Percentiles rank a stretch among this genome's conserved stretches.
These are phyloP conservation scores for Suhomyces emberorum DNA, from an alignment of 805 yeast genomes.

Conservation along the genomic window DNA sequence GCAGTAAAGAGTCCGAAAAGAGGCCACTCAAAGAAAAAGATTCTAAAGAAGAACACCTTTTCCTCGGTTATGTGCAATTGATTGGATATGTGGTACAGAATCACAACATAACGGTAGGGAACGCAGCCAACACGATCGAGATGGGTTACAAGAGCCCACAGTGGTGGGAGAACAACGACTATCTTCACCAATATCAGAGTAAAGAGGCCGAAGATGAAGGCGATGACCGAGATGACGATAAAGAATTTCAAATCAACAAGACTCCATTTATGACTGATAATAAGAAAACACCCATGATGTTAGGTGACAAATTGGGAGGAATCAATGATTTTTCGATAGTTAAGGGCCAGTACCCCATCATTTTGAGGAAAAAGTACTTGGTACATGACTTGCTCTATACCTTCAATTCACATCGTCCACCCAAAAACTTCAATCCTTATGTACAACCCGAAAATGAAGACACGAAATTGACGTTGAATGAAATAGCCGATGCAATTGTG, in stretches of 20 bases:
- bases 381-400: constrained; percentile 34
- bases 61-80: constrained; percentile 38
- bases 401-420: constrained; percentile 23
- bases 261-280: constrained; percentile 22
- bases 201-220: constrained; percentile 10
- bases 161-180: constrained; percentile 37
- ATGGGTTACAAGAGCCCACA: constrained; percentile 1
- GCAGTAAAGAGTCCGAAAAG: background rate
- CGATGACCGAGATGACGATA: constrained; percentile 17
- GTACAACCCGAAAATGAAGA: constrained; percentile 1
- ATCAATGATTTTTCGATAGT: constrained; percentile 29
- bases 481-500: constrained; percentile 28
- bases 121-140: constrained; percentile 7
- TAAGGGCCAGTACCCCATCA: constrained; percentile 8
- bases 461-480: constrained; percentile 16
- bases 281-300: constrained; percentile 15
- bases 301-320: constrained; percentile 37
- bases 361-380: constrained; percentile 19
- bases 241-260: constrained; percentile 18
- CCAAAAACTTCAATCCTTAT: constrained; percentile 1
- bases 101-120: constrained; percentile 26
- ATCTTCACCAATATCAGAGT: constrained; percentile 22
- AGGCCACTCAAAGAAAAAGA: background rate
- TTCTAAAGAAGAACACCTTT: constrained; percentile 14
- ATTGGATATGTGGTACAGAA: constrained; percentile 39